Evolutionary conservation across 495 filamentous ascomycete genomes (phyloP).

Genomic region (Xylaria palmicola): DNA sequence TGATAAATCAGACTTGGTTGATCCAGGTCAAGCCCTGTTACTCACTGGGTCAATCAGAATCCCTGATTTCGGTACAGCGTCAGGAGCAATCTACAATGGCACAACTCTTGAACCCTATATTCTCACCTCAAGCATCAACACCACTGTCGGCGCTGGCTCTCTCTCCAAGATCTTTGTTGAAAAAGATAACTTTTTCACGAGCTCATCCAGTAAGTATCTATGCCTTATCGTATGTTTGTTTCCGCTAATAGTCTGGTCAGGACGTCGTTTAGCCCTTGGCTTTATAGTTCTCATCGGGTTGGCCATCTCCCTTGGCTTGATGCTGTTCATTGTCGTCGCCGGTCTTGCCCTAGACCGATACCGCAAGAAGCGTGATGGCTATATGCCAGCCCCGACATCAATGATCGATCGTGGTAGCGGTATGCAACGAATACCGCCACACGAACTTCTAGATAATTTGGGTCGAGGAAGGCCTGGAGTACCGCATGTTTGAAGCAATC

Average conservation of each 20-base stretch:
- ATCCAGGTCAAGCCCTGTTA: conserved; percentile 68
- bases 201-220: conserved; percentile 22
- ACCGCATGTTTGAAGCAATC: conserved; percentile 39
- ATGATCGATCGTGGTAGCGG: conserved; percentile 72
- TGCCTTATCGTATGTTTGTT: conserved; percentile 27
- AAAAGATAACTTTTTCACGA: conserved; percentile 64
- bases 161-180: conserved; percentile 78
- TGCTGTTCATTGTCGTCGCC: conserved; percentile 82
- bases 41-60: conserved; percentile 77
- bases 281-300: conserved; percentile 92
- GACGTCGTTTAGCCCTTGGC: conserved; percentile 68
- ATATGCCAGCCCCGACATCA: conserved; percentile 73
- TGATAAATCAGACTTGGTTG: conserved; percentile 59
- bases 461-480: conserved; percentile 38
- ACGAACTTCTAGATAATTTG: conserved; percentile 66
- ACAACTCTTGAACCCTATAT: conserved; percentile 73
- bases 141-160: conserved; percentile 57
- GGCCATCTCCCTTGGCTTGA: conserved; percentile 80
- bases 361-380: conserved; percentile 82
- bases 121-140: conserved; percentile 65
- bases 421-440: conserved; percentile 77
- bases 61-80: conserved; percentile 71
- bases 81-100: conserved; percentile 86
- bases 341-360: conserved; percentile 82
- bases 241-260: conserved; percentile 34